phyloP scores from a whole-genome alignment of 2,329 filamentous ascomycete species.

The Davidsoniella australis region DNA sequence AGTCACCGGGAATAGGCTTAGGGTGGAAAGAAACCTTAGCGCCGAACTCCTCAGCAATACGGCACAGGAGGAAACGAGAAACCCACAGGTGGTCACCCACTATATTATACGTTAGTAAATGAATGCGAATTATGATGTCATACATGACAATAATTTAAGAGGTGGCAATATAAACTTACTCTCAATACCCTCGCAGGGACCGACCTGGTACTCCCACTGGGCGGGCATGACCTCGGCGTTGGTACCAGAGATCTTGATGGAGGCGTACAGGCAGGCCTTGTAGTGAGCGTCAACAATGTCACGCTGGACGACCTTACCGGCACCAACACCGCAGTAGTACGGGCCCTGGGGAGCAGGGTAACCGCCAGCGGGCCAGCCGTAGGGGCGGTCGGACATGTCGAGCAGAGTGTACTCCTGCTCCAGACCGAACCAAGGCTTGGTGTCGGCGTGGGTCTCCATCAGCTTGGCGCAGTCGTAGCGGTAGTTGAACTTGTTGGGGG shows the following conservation, averaged over 20 bases:
- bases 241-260: slow-evolving; percentile 89
- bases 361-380: slow-evolving; percentile 53
- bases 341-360: slow-evolving; percentile 86
- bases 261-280: slow-evolving; percentile 55
- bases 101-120: slow-evolving; percentile 21
- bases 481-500: slow-evolving; percentile 97
- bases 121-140: not conserved
- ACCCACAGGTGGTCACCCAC: slow-evolving; percentile 97
- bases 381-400: slow-evolving; percentile 71
- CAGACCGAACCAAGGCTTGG: slow-evolving; percentile 92
- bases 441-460: slow-evolving; percentile 70
- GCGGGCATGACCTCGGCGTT: slow-evolving; percentile 98
- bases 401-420: slow-evolving; percentile 84
- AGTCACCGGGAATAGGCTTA: slow-evolving; percentile 82
- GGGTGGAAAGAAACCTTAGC: slow-evolving; percentile 89
- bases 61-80: slow-evolving; percentile 62
- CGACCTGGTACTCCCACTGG: slow-evolving; percentile 88
- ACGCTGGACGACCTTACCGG: slow-evolving; percentile 92
- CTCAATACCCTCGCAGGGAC: slow-evolving; percentile 71
- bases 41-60: slow-evolving; percentile 90
- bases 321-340: slow-evolving; percentile 84
- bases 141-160: no score
- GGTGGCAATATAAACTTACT: slow-evolving; percentile 33
- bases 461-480: slow-evolving; percentile 79
- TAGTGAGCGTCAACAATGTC: slow-evolving; percentile 70